Evolutionary conservation across 31 red algal genomes (phyloP), one percentile per base, ranked within the genome.

Genomic region (Odonthalia washingtoniensis): DNA sequence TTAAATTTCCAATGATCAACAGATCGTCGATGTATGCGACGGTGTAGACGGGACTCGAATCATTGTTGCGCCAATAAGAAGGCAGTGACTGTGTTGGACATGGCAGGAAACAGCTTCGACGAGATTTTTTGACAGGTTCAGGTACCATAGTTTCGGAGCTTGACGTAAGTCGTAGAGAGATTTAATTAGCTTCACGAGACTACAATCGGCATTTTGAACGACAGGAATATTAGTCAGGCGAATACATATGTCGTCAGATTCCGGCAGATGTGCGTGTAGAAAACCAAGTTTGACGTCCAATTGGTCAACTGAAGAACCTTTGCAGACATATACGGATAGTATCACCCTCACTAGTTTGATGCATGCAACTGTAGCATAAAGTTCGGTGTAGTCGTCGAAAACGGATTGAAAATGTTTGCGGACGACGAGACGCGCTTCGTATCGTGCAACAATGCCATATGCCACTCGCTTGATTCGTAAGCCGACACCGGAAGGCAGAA

Each of bases 111-210:
- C n/a, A n/a, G 68, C 68, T 2, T 4, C 68, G 12, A 2, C 1
- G 2, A 72, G 9, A 33, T 27, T 40, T 33, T 35, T 16, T 2
- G 66, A 40, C 12, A 89, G 86, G 6, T 81, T 52, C 40, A 39
- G 18, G 43, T 80, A 89, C 86, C 86, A 89, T 2, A 89, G 77
- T 49, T 81, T 89, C 26, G 86, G 64, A 31, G 86, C 86, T 38
- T 89, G 75, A 38, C 45, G 35, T 17, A 52, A 41, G 1, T 76
- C 86, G 34, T 89, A 89, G 3, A 81, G 44, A 44, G 41, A 77
- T 53, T 87, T 87, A 1, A 75, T 2, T 16, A 87, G 73, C 17
- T 78, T 66, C 5, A 78, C 61, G 62, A 35, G 39, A 17, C 41
- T 33, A 3, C 80, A 52, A 6, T 34, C 28, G 34, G 80, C 80